Evolutionary conservation across 2,329 filamentous ascomycete genomes (phyloP), one percentile per base, ranked within the genome.

Genomic region (Ophiocordyceps sinensis): DNA sequence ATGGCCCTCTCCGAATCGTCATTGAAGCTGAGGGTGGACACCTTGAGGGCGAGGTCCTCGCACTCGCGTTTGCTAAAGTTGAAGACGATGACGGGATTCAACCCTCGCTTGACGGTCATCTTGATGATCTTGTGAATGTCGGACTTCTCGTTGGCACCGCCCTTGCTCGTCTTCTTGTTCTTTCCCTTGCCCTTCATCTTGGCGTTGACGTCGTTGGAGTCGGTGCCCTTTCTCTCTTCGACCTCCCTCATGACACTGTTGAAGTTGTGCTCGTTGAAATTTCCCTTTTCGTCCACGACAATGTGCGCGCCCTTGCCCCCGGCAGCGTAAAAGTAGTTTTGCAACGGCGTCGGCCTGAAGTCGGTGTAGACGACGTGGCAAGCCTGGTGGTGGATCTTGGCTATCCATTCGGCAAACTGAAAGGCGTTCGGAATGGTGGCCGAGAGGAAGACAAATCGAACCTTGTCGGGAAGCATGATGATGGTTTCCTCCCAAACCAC

Each of bases 401-500:
- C 87, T 53, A 98, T 94, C 91, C 91, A 98, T 61, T 98, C 89
- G 51, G 91, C 91, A 54, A 98, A 98, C 61, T 98, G 91, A 76
- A 96, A 95, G 40, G 91, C 88, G 57, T 98, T 98, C 41, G 91
- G 91, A 47, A 98, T 98, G 2, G 93, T 98, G 47, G 91, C 91
- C 28, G 93, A 98, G 45, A 98, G 68, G 63, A 98, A 98, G 42
- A 98, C 93, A 56, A 96, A 98, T 65, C 87, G 84, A 50, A 98
- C 93, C 72, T 98, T 96, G 68, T 98, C 91, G 4, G 91, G 91
- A 28, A 98, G 71, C 50, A 98, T 73, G 54, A 98, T 98, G 57
- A 98, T 96, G 32, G 91, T 96, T 67, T 98, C 91, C 61, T 98
- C 91, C 91, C 91, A 98, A 3, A 98, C 91, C 1, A 98, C 91